These are phyloP conservation scores for Huntiella moniliformis DNA, from an alignment of 2,329 filamentous ascomycete species.

Conservation along the genomic window DNA sequence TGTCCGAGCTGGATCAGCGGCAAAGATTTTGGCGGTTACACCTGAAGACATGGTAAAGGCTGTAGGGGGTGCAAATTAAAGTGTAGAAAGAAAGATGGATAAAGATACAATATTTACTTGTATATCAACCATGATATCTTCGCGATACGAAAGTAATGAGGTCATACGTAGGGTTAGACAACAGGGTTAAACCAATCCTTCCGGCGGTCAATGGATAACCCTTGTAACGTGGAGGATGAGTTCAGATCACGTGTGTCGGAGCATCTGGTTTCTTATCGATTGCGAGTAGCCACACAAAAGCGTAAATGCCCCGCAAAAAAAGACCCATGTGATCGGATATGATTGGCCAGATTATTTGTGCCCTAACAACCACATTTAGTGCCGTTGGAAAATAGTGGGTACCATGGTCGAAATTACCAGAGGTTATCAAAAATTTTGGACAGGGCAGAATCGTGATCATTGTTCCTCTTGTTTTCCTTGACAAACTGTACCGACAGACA, in stretches of 20 bases:
- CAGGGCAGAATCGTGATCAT: background rate
- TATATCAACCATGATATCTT: no score
- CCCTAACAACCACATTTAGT: slow-evolving; percentile 11
- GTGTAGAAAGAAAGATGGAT: background rate
- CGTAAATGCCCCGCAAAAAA: slow-evolving; percentile 1
- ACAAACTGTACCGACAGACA: slow-evolving; percentile 12
- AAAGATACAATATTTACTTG: background rate
- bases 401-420: background rate
- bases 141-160: no score
- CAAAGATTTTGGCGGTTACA: slow-evolving; percentile 22
- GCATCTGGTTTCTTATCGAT: background rate
- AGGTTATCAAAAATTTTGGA: slow-evolving; percentile 7
- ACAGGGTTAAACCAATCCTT: no score
- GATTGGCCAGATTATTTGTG: slow-evolving; percentile 5
- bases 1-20: slow-evolving; percentile 15
- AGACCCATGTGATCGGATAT: background rate
- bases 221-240: no score
- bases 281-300: slow-evolving; percentile 6
- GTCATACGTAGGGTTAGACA: no score
- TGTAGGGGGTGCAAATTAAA: no score
- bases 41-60: background rate
- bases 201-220: no score
- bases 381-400: slow-evolving; percentile 7
- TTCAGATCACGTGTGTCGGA: no score
- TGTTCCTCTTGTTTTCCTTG: slow-evolving; percentile 5